These are phyloP conservation scores for Venturia aucupariae DNA, from an alignment of 2,329 filamentous ascomycete species.

Conservation along the genomic window DNA sequence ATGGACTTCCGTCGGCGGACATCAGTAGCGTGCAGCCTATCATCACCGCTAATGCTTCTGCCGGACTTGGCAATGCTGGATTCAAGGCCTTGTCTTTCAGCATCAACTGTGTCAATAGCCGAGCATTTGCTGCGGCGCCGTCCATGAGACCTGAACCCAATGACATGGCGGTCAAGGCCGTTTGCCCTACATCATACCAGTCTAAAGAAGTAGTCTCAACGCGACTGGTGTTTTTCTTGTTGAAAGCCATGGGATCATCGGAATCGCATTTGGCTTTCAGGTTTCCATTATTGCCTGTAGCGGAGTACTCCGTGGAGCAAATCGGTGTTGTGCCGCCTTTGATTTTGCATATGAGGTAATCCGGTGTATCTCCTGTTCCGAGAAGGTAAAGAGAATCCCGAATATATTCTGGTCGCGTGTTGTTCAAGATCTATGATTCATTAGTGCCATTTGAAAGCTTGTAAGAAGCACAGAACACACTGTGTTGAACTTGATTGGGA, in stretches of 20 bases:
- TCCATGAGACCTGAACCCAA: constrained; percentile 35
- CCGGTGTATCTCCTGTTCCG: constrained; percentile 35
- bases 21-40: constrained; percentile 57
- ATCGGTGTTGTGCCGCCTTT: constrained; percentile 53
- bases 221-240: constrained; percentile 47
- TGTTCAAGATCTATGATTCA: constrained; percentile 23
- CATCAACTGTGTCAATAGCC: constrained; percentile 37
- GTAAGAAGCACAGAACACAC: constrained; percentile 26
- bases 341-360: constrained; percentile 61
- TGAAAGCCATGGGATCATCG: constrained; percentile 47
- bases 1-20: constrained; percentile 50
- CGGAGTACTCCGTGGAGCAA: constrained; percentile 53
- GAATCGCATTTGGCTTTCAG: constrained; percentile 54
- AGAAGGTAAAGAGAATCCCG: constrained; percentile 58
- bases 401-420: constrained; percentile 23
- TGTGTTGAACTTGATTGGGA: constrained; percentile 57
- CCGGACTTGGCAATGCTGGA: constrained; percentile 53
- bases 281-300: constrained; percentile 42
- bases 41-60: constrained; percentile 64
- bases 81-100: constrained; percentile 35
- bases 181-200: constrained; percentile 35
- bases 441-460: background rate
- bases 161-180: constrained; percentile 35
- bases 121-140: constrained; percentile 34
- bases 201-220: constrained; percentile 31